Base-by-base conservation (phyloP, 116 monocot species). In the Papilionanthe hybrid region DNA sequence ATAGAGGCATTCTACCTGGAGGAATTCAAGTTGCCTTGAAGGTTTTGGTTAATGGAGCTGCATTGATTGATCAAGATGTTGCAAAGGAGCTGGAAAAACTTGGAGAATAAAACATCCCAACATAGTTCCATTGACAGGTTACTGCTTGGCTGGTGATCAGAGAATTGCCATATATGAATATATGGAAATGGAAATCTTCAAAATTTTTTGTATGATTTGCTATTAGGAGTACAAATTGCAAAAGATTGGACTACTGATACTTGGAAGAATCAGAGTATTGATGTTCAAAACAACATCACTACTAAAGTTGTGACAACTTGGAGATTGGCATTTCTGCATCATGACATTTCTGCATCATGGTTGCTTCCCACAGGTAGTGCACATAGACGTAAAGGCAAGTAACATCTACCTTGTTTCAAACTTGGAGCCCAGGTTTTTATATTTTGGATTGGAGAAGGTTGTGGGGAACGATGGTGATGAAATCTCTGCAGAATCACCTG, bases 131-230 rank as follows among this genome's bases (percentile, higher is more conserved):
- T 80, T 96, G 23, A 81, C 82, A 0, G 96, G 96, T 10, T 96
- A 96, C 75, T 96, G 96, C 57, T 69, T 96, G 28, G 90, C 92
- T 0, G 96, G 96, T 28, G 87, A 86, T 20, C 93, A 90, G 72
- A 88, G 92, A 72, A 93, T 96, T 11, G 90, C 92, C 0, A 86
- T 96, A 20, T 93, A 93, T 27, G 94, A 96, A 20, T 93, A 92
- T 78, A 96, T 96, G 96, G 92, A 96, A 93, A 96, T 45, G 93
- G 96, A 15, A 96, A 90, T 75, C 78, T 96, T 53, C 93, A 93
- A 68, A 87, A 90, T 72, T 82, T 96, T 32, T 84, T 96, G 13
- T 90, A 96, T 28, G 90, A 90, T 29, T 53, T 89, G 23, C 92
- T 92, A 1, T 55, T 93, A 48, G 93, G 90, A 32, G 44, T 85